Conservation (phyloP, 352 stramenopile species). For the Pythium biforme region DNA sequence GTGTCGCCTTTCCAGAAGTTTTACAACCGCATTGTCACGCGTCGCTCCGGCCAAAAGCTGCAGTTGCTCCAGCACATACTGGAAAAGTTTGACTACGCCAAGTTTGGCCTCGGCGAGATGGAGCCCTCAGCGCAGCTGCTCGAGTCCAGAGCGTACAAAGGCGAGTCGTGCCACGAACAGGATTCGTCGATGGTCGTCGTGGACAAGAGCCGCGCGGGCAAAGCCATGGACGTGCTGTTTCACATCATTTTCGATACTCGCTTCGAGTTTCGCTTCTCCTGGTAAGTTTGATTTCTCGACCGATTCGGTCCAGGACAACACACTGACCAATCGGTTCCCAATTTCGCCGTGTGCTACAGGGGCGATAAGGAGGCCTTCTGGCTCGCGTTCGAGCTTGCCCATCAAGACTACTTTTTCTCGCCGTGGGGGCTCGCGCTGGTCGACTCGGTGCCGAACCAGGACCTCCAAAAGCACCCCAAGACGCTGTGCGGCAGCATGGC, state of each 20-base stretch:
- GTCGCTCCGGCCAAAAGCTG: conserved; percentile 20
- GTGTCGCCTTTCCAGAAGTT: conserved; percentile 49
- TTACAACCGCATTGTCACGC: conserved; percentile 33
- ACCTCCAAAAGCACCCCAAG: conserved; percentile 50
- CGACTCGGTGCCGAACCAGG: conserved; percentile 43
- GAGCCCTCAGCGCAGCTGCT: conserved; percentile 25
- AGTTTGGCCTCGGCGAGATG: conserved; percentile 33
- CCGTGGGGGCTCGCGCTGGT: conserved; percentile 62
- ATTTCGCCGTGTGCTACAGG: conserved; percentile 8
- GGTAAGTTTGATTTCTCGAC: conserved; percentile 14
- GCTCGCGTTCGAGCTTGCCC: conserved; percentile 63
- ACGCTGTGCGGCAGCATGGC: conserved; percentile 72
- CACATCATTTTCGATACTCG: conserved; percentile 58
- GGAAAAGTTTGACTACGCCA: conserved; percentile 54
- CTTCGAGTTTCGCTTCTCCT: conserved; percentile 65
- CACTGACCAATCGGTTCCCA: background rate
- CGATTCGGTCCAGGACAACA: background rate
- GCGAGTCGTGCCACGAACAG: conserved; percentile 52
- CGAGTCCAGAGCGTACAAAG: conserved; percentile 40
- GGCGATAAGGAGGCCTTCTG: conserved; percentile 65
- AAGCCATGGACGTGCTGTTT: conserved; percentile 42
- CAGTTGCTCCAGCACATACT: conserved; percentile 48
- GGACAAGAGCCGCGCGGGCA: conserved; percentile 43
- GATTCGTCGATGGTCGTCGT: conserved; percentile 62
- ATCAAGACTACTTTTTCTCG: conserved; percentile 65